Conservation (phyloP, 1,284 basidiomycete genomes). For the Trichosporon sp. region DNA sequence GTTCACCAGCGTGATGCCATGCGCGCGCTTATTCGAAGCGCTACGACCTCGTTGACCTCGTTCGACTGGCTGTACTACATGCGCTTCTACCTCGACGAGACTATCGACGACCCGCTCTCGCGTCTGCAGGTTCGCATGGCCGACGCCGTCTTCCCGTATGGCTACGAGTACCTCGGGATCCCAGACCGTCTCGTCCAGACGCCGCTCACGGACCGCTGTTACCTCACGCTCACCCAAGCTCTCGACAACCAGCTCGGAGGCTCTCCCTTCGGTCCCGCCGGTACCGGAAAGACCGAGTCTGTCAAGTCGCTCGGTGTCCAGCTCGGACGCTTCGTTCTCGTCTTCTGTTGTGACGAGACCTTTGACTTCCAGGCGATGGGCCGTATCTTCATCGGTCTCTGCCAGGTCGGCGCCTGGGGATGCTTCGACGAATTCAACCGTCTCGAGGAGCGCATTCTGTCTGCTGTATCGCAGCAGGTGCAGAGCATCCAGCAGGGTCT, state of each 20-base stretch:
- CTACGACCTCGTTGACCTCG: constrained; percentile 67
- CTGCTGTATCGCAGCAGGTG: constrained; percentile 98
- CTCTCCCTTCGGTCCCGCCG: constrained; percentile 96
- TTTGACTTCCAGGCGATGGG: constrained; percentile 99
- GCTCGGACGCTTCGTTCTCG: constrained; percentile 94
- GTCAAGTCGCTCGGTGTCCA: constrained; percentile 98
- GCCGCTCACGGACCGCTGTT: constrained; percentile 95
- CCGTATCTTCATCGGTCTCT: constrained; percentile 96
- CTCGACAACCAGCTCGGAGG: constrained; percentile 93
- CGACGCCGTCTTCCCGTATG: constrained; percentile 92
- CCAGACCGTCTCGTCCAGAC: constrained; percentile 97
- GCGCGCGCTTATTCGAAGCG: constrained; percentile 72
- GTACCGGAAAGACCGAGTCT: constrained; percentile 99
- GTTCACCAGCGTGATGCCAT: constrained; percentile 97
- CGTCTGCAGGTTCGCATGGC: constrained; percentile 81
- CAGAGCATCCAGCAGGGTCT: constrained; percentile 98
- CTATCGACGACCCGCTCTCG: constrained; percentile 73
- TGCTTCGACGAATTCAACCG: constrained; percentile 99
- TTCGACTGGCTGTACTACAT: constrained; percentile 98
- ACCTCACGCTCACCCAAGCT: constrained; percentile 94
- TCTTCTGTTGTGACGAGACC: constrained; percentile 99
- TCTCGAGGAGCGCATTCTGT: constrained; percentile 94
- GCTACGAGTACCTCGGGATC: constrained; percentile 98
- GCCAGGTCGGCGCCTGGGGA: constrained; percentile 99
- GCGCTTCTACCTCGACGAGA: constrained; percentile 89